phyloP scores from a whole-genome alignment of 2,329 filamentous ascomycete species.

The Aspergillus calidoustus region DNA sequence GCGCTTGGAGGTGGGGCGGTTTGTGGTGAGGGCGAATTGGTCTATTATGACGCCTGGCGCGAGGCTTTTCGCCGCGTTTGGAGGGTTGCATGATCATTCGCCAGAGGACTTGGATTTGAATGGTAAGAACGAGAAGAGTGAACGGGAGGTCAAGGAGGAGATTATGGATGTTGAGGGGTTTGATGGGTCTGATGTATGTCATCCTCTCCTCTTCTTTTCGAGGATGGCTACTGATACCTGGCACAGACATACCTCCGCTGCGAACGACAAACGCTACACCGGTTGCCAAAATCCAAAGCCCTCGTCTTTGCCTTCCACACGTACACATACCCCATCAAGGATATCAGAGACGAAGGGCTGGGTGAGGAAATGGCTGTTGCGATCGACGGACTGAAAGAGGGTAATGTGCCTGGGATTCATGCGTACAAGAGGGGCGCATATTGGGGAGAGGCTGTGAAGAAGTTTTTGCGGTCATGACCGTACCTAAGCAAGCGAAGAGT shows the following conservation, averaged over 20 bases:
- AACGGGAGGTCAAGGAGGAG: constrained; percentile 17
- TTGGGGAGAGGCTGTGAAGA: constrained; percentile 61
- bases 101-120: constrained; percentile 8
- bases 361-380: constrained; percentile 59
- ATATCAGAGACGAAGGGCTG: constrained; percentile 61
- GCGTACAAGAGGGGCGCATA: constrained; percentile 62
- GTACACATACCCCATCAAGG: constrained; percentile 60
- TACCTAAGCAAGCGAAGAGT: neutral
- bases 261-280: constrained; percentile 66
- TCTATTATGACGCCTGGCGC: constrained; percentile 42
- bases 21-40: constrained; percentile 62
- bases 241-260: constrained; percentile 49
- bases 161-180: constrained; percentile 41
- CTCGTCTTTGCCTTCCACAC: constrained; percentile 68
- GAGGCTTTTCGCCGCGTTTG: constrained; percentile 47
- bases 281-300: constrained; percentile 58
- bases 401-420: constrained; percentile 62
- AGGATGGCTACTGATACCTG: neutral
- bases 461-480: constrained; percentile 47
- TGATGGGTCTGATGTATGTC: constrained; percentile 50
- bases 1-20: constrained; percentile 56
- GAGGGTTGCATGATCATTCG: constrained; percentile 35
- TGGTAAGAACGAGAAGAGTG: constrained; percentile 21
- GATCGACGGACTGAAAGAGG: constrained; percentile 62
- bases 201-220: neutral